Base-by-base conservation (phyloP, 257 asterid species). In the Solanum corneliomulleri region DNA sequence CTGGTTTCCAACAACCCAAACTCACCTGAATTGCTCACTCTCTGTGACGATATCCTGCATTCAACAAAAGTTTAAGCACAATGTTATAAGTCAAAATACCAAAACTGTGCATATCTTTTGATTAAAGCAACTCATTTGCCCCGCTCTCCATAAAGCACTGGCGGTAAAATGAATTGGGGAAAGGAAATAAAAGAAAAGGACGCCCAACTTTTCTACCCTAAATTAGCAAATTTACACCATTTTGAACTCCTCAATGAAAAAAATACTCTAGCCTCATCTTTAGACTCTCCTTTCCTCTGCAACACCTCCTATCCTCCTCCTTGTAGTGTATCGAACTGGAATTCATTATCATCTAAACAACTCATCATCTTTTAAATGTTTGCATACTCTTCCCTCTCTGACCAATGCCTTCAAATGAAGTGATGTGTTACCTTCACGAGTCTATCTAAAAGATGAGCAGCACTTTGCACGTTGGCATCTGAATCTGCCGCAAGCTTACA, bases 361-460 rank as follows among this genome's bases (percentile, higher is more conserved):
- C 58, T 69, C 39, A 25, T 64, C 39, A 39, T 81, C 27, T 66
- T 27, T 12, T 31, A 33, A 18, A 33, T 9, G 78, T 29, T 86
- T 81, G 62, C 76, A 84, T 64, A 80, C 42, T 80, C 68, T 58
- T 80, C 29, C 18, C 85, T 47, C 68, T 47, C 85, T 80, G 11
- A 47, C 69, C 44, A 80, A 49, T 29, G 27, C 23, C 56, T 80
- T 80, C 44, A 49, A 47, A 80, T 29, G 85, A 80, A 47, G 44
- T 29, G 29, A 47, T 10, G 85, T 68, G 29, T 47, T 83, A 96
- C 99, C 98, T 97, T 97, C 83, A 97, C 99, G 89, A 97, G 99
- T 88, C 99, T 96, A 90, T 97, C 99, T 86, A 97, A 92, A 85
- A 97, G 99, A 94, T 97, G 99, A 82, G 99, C 99, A 91, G 99